These are phyloP conservation scores for Albatrellus ellisii DNA, from an alignment of 768 basidiomycete species.

Conservation along the genomic window DNA sequence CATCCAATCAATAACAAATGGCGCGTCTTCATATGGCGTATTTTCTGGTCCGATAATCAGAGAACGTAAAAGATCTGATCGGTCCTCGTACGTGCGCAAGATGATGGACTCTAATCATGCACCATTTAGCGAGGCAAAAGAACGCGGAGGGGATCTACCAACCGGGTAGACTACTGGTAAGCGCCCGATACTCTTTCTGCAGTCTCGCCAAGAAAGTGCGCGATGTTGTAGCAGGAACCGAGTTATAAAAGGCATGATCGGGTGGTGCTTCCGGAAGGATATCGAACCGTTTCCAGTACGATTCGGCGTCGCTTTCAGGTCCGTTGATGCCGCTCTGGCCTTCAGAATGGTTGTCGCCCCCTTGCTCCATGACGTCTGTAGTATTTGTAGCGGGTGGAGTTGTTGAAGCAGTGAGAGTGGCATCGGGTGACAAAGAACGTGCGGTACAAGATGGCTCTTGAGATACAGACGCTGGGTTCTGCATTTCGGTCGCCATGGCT, in stretches of 20 bases:
- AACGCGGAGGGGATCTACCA: conserved; percentile 9
- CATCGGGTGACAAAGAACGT: conserved; percentile 17
- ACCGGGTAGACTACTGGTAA: conserved; percentile 79
- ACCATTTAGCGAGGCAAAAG: neutral
- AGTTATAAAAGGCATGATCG: conserved; percentile 73
- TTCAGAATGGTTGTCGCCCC: conserved; percentile 16
- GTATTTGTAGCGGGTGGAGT: too few species aligned
- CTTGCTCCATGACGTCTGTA: conserved; percentile 16
- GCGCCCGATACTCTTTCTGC: conserved; percentile 69
- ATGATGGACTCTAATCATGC: conserved; percentile 58
- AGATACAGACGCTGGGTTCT: conserved; percentile 10
- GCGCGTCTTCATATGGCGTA: conserved; percentile 91
- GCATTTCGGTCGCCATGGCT: conserved; percentile 3
- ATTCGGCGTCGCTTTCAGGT: conserved; percentile 22
- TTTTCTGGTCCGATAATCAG: conserved; percentile 89
- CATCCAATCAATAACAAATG: conserved; percentile 92
- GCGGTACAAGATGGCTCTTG: conserved; percentile 10
- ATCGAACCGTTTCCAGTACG: conserved; percentile 71
- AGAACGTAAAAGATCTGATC: conserved; percentile 73
- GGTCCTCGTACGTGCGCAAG: conserved; percentile 84
- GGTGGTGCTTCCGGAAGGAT: conserved; percentile 59
- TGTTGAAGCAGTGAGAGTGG: too few species aligned
- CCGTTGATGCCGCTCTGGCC: conserved; percentile 13
- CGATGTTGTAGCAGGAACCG: conserved; percentile 47
- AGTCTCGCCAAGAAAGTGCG: conserved; percentile 68